These are phyloP conservation scores for Suillus discolor DNA, from an alignment of 768 basidiomycete genomes.

Conservation along the genomic window DNA sequence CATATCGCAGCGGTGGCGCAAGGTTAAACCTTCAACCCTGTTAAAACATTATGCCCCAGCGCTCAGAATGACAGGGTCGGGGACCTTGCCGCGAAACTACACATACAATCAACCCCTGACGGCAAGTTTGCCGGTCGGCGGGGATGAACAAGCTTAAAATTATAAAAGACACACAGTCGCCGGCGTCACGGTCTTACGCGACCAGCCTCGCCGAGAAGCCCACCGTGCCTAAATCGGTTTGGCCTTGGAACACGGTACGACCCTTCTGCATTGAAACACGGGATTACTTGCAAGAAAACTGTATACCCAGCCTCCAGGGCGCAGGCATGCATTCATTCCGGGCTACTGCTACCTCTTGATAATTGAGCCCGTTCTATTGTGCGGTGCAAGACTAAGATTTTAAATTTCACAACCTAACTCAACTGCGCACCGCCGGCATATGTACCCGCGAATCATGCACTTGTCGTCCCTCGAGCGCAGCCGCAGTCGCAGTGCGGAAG, in stretches of 20 bases:
- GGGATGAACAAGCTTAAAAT: constrained; percentile 3
- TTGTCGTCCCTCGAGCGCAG: not conserved
- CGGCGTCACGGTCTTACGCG: not conserved
- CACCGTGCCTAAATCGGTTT: not conserved
- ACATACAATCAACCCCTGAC: not conserved
- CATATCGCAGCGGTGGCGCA: not conserved
- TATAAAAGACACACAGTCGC: not conserved
- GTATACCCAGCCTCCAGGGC: not conserved
- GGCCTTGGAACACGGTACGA: no score
- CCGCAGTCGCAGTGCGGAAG: not conserved
- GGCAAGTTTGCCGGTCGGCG: not conserved
- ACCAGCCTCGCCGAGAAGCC: not conserved
- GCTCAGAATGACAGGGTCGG: not conserved
- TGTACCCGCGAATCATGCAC: not conserved
- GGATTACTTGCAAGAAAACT: not conserved
- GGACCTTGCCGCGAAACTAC: not conserved
- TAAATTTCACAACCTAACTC: not conserved
- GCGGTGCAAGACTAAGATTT: not conserved
- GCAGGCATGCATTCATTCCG: not conserved
- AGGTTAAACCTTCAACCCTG: constrained; percentile 1
- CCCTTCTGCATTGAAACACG: not conserved
- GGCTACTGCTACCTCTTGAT: not conserved
- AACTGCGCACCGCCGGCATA: not conserved
- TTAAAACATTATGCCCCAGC: not conserved
- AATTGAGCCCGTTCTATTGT: not conserved